Evolutionary conservation across 225 moss, liverwort and hornwort species (phyloP), one percentile per base, ranked within the genome.

Genomic region (Bryum argenteum): DNA sequence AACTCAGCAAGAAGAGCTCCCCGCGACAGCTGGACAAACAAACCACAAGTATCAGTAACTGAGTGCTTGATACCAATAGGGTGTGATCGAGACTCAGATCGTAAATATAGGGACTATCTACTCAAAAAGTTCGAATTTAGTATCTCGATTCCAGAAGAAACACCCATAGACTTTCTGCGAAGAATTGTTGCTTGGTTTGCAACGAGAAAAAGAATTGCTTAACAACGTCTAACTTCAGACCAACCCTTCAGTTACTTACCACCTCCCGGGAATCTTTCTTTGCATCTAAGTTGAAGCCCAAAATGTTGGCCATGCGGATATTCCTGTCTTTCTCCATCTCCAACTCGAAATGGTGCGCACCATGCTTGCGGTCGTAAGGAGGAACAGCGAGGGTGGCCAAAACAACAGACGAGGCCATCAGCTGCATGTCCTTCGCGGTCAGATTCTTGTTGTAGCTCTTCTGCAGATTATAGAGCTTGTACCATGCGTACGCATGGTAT

Each of bases 321-420:
- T 94, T 97, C 61, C 97, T 73, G 62, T 97, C 97, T 75, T 97
- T 97, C 39, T 94, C 97, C 91, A 97, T 90, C 76, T 97, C 94
- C 64, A 97, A 73, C 83, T 97, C 97, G 67, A 92, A 94, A 77
- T 97, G 94, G 68, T 94, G 94, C 5, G 97, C 97, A 54, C 97
- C 97, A 69, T 97, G 97, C 77, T 92, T 94, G 61, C 97, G 86
- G 59, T 97, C 97, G 69, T 92, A 97, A 4, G 94, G 94, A 20
- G 94, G 92, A 11, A 91, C 94, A 48, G 94, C 84, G 58, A 97
- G 94, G 68, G 92, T 97, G 33, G 94, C 94, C 47, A 97, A 81
- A 41, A 97, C 76, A 11, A 97, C 97, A 41, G 94, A 94, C 4
- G 97, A 97, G 5, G 97, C 97, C 97, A 97, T 97, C 66, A 97